These are phyloP conservation scores for Sphagnum magellanicum DNA, from an alignment of 228 moss, liverwort and hornwort species.

Conservation along the genomic window DNA sequence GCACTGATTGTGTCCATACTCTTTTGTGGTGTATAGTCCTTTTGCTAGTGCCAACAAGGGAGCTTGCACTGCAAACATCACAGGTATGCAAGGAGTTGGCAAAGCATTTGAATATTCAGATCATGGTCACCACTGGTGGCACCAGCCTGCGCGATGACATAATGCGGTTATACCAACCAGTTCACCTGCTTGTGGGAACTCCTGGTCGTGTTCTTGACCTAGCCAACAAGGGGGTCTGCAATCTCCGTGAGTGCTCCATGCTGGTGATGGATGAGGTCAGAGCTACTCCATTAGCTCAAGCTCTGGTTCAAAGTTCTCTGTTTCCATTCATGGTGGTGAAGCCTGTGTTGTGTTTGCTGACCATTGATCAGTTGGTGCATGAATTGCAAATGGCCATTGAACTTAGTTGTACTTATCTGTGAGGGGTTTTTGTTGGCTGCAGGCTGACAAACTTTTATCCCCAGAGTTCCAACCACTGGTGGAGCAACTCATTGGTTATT, in stretches of 20 bases:
- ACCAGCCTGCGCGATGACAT: conserved; percentile 99
- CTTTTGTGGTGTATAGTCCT: conserved; percentile 37
- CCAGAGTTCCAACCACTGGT: conserved; percentile 99
- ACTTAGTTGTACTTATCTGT: not conserved
- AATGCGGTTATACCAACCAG: conserved; percentile 99
- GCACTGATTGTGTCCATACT: not conserved
- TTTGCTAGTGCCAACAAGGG: conserved; percentile 93
- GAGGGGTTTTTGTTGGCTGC: conserved; percentile 9
- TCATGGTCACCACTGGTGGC: conserved; percentile 99
- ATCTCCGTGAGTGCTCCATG: conserved; percentile 93
- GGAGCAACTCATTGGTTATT: conserved; percentile 88
- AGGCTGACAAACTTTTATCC: conserved; percentile 96
- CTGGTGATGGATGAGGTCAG: conserved; percentile 95
- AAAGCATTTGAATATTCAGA: conserved; percentile 97
- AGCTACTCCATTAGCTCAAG: not conserved
- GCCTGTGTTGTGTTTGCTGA: not conserved
- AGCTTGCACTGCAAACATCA: conserved; percentile 97
- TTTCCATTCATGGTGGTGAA: no score
- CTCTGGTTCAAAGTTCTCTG: not conserved
- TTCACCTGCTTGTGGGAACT: conserved; percentile 91
- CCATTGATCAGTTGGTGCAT: not conserved
- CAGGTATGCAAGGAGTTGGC: conserved; percentile 99
- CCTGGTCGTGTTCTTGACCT: conserved; percentile 96
- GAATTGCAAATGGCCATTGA: not conserved
- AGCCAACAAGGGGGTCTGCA: conserved; percentile 95